A percentile compares a stretch with the other conserved stretches of the same genome.
Evolutionary conservation across 2,329 filamentous ascomycete species (phyloP).

Genomic region (Tympanopsis confertula): DNA sequence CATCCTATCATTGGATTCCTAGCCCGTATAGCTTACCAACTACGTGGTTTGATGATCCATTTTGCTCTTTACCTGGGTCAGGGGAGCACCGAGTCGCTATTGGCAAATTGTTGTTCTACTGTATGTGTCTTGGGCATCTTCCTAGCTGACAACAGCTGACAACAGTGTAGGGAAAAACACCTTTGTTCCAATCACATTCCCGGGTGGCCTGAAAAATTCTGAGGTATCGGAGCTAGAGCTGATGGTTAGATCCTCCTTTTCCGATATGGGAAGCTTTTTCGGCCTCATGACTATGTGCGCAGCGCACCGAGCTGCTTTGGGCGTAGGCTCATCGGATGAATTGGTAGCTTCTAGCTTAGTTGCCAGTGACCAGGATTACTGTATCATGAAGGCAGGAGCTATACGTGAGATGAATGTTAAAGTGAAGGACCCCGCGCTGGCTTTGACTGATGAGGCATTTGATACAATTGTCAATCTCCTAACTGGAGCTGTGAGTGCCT

Average conservation of each 20-base stretch:
- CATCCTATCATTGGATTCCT: no score
- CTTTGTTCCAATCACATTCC: background rate
- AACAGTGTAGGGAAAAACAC: background rate
- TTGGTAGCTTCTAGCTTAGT: slow-evolving; percentile 7
- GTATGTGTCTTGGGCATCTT: no score
- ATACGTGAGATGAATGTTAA: slow-evolving; percentile 18
- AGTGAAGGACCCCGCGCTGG: slow-evolving; percentile 12
- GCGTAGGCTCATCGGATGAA: slow-evolving; percentile 11
- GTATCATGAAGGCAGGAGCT: slow-evolving; percentile 21
- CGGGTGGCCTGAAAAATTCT: background rate
- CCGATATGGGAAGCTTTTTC: slow-evolving; percentile 21
- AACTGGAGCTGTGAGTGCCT: slow-evolving; percentile 16
- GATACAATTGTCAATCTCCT: slow-evolving; percentile 22
- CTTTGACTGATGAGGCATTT: slow-evolving; percentile 18
- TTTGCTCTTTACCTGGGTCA: no score
- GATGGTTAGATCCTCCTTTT: slow-evolving; percentile 17
- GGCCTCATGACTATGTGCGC: slow-evolving; percentile 23
- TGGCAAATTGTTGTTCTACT: no score
- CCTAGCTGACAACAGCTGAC: no score
- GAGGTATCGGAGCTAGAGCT: slow-evolving; percentile 12
- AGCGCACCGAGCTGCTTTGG: slow-evolving; percentile 21
- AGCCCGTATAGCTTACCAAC: no score
- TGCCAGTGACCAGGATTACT: slow-evolving; percentile 19
- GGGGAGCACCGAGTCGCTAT: no score
- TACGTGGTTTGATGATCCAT: no score